phyloP scores from a whole-genome alignment of 306 rosid genomes.

The Quercus aquifolioides region DNA sequence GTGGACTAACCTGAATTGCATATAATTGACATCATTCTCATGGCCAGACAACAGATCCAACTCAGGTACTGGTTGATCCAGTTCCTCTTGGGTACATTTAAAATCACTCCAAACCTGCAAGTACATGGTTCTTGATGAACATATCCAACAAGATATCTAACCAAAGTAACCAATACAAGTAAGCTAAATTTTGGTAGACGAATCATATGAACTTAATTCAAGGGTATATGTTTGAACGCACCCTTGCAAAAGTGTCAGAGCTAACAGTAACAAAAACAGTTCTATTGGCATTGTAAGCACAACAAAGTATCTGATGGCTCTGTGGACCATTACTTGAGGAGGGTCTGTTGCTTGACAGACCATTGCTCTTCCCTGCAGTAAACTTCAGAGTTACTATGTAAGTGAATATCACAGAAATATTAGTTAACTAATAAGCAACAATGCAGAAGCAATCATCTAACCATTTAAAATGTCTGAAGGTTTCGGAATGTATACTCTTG shows the following conservation, averaged over 20 bases:
- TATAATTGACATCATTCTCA: slow-evolving; percentile 87
- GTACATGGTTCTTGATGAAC: slow-evolving; percentile 20
- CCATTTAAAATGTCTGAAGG: slow-evolving; percentile 61
- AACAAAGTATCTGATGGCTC: slow-evolving; percentile 72
- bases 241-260: slow-evolving; percentile 88
- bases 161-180: slow-evolving; percentile 18
- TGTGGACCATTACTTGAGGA: slow-evolving; percentile 61
- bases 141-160: slow-evolving; percentile 24
- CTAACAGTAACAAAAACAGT: slow-evolving; percentile 92
- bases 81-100: slow-evolving; percentile 51
- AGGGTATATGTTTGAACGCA: slow-evolving; percentile 26
- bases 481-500: slow-evolving; percentile 61
- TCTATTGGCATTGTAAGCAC: slow-evolving; percentile 85
- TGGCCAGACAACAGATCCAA: slow-evolving; percentile 83
- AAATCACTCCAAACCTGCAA: slow-evolving; percentile 83
- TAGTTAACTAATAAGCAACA: slow-evolving; percentile 1
- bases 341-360: slow-evolving; percentile 43
- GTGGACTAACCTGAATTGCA: slow-evolving; percentile 74
- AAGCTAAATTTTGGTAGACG: slow-evolving; percentile 14
- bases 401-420: neutral
- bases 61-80: slow-evolving; percentile 68
- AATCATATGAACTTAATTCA: slow-evolving; percentile 21
- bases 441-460: slow-evolving; percentile 38
- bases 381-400: slow-evolving; percentile 11
- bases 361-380: slow-evolving; percentile 67